phyloP scores from a whole-genome alignment of 2,329 filamentous ascomycete genomes.

The Exserohilum turcica region DNA sequence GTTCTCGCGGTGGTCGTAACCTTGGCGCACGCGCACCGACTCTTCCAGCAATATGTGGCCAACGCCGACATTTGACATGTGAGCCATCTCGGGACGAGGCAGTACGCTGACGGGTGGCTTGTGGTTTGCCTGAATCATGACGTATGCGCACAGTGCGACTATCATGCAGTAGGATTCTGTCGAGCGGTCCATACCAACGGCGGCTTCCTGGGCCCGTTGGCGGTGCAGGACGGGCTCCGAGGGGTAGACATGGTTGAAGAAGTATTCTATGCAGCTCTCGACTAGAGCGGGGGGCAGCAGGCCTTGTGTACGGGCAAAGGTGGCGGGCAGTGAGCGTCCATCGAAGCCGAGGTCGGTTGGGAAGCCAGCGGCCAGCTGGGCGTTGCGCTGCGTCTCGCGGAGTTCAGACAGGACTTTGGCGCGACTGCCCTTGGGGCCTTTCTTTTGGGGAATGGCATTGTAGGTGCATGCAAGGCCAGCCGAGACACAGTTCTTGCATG shows the following conservation, averaged over 20 bases:
- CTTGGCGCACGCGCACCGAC: conserved; percentile 60
- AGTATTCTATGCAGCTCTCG: conserved; percentile 63
- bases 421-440: conserved; percentile 66
- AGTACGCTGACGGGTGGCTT: conserved; percentile 51
- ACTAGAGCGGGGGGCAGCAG: conserved; percentile 58
- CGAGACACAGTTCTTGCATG: conserved; percentile 66
- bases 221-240: conserved; percentile 65
- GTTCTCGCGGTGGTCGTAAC: conserved; percentile 63
- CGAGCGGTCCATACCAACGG: conserved; percentile 57
- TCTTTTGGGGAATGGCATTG: conserved; percentile 68
- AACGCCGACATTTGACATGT: conserved; percentile 51
- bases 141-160: conserved; percentile 57
- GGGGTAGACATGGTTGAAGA: conserved; percentile 67
- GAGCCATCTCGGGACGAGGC: conserved; percentile 52
- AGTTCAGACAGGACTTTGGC: conserved; percentile 68
- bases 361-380: conserved; percentile 51
- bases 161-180: conserved; percentile 65
- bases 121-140: conserved; percentile 57
- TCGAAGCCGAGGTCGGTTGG: conserved; percentile 48
- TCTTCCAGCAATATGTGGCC: conserved; percentile 65
- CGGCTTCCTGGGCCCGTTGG: conserved; percentile 57
- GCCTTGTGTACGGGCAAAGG: conserved; percentile 54
- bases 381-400: conserved; percentile 56
- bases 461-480: conserved; percentile 67
- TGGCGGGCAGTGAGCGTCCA: conserved; percentile 49